Evolutionary conservation across 176 grass and related monocot species (phyloP).

Genomic region (Hordeum marinum): DNA sequence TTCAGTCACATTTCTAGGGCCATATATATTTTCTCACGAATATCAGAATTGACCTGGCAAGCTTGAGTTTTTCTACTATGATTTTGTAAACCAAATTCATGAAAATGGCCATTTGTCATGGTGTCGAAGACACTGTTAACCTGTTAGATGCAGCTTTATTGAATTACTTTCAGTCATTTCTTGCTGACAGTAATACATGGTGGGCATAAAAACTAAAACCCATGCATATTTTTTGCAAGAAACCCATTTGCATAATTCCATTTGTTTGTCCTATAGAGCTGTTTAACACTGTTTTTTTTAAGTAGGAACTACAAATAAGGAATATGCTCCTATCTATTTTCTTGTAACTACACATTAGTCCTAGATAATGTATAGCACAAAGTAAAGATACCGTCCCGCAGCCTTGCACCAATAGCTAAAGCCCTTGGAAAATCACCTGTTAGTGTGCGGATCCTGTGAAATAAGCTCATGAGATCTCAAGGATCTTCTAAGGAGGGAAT

Average conservation of each 20-base stretch:
- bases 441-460: neutral
- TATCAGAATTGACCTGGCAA: neutral
- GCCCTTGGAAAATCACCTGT: neutral
- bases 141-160: constrained; percentile 20
- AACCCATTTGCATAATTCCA: neutral
- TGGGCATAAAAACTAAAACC: neutral
- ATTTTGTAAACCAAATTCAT: neutral
- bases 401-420: neutral
- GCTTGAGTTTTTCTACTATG: neutral
- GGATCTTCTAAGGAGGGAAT: constrained; percentile 16
- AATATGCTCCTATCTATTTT: neutral
- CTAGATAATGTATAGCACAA: neutral
- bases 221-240: neutral
- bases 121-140: neutral
- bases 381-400: neutral
- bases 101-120: constrained; percentile 1
- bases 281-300: neutral
- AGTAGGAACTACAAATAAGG: neutral
- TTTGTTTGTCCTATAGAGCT: constrained; percentile 5
- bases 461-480: constrained; percentile 4
- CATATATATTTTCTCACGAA: neutral
- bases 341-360: neutral
- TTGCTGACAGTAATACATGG: neutral
- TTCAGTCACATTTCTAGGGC: too few species aligned
- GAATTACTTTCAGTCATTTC: constrained; percentile 15